phyloP scores from a whole-genome alignment of 192 early-diverging fungal genomes.

The Irineochytrium annulatum region DNA sequence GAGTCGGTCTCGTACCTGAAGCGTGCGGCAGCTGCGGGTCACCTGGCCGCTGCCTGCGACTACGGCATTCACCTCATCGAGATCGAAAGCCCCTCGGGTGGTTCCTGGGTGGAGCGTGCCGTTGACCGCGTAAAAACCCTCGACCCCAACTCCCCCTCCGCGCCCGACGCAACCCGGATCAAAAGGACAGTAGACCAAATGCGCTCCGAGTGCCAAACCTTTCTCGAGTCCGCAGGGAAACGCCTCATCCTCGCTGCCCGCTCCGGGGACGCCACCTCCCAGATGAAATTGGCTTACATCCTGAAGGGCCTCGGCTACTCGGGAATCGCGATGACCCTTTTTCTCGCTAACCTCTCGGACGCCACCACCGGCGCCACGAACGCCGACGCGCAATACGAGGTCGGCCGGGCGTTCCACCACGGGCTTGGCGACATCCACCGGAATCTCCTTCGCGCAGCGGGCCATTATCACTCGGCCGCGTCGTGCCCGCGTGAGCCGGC shows the following conservation, averaged over 20 bases:
- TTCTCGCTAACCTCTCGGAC: neutral
- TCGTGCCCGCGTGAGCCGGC: neutral
- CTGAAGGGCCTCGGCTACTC: neutral
- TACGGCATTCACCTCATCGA: too few species aligned
- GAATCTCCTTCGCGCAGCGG: neutral
- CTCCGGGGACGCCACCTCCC: neutral
- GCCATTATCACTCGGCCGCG: neutral
- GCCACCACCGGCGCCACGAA: neutral
- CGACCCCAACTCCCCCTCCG: too few species aligned
- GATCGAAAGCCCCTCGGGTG: too few species aligned
- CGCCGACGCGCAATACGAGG: neutral
- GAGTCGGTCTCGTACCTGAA: too few species aligned
- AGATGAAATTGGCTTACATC: neutral
- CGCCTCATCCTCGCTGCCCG: neutral
- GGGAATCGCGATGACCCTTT: neutral
- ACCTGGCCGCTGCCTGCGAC: too few species aligned
- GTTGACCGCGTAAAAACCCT: neutral
- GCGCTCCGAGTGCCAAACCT: neutral
- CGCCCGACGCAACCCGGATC: neutral
- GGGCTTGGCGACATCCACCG: neutral
- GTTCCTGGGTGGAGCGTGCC: slow-evolving; percentile 1
- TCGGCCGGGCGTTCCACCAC: neutral
- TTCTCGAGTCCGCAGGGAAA: too few species aligned
- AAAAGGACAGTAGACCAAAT: too few species aligned
- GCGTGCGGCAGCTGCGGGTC: too few species aligned